Evolutionary conservation across 2,329 filamentous ascomycete genomes (phyloP).

Genomic region (Fusarium pininemorale): DNA sequence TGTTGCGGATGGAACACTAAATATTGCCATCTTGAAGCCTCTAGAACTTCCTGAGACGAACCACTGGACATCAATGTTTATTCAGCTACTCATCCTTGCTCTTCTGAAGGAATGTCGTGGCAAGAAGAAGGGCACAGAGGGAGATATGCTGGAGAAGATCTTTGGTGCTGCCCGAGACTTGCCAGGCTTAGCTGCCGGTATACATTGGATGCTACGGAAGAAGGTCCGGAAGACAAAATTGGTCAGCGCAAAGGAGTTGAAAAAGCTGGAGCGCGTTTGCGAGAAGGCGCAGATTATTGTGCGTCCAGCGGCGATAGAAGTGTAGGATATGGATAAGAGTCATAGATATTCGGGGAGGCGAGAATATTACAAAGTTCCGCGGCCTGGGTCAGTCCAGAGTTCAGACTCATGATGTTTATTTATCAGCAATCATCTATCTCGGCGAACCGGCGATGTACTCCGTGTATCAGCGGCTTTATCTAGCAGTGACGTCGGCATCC

Average conservation of each 20-base stretch:
- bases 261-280: slow-evolving; percentile 51
- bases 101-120: slow-evolving; percentile 71
- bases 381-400: neutral
- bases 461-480: slow-evolving; percentile 7
- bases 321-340: neutral
- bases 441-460: slow-evolving; percentile 7
- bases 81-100: slow-evolving; percentile 82
- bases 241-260: slow-evolving; percentile 58
- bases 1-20: slow-evolving; percentile 56
- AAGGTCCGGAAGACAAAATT: slow-evolving; percentile 73
- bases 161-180: slow-evolving; percentile 72
- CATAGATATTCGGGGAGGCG: neutral
- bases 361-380: neutral
- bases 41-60: slow-evolving; percentile 84
- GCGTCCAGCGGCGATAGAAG: slow-evolving; percentile 30
- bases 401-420: neutral
- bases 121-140: slow-evolving; percentile 54
- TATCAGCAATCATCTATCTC: slow-evolving; percentile 2
- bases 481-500: slow-evolving; percentile 34
- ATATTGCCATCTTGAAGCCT: slow-evolving; percentile 66
- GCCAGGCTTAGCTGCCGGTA: slow-evolving; percentile 74
- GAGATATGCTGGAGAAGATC: slow-evolving; percentile 70
- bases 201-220: slow-evolving; percentile 84
- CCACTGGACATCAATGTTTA: slow-evolving; percentile 77
- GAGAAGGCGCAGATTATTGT: slow-evolving; percentile 47